These are phyloP conservation scores for Brassica balearica DNA, from an alignment of 441 rosid genomes.

Conservation along the genomic window DNA sequence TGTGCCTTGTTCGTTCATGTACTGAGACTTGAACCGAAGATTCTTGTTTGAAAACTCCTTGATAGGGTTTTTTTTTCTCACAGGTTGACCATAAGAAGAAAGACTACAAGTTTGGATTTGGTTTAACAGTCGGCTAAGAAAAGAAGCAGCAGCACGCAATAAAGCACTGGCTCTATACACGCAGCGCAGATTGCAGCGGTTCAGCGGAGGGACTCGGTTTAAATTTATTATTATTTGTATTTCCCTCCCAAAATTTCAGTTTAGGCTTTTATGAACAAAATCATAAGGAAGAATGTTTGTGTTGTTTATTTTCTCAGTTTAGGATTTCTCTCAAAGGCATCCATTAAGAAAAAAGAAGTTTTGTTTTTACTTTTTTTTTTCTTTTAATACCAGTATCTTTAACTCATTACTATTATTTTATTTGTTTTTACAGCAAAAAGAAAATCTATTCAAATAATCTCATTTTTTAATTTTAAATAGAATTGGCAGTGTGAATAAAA, in stretches of 20 bases:
- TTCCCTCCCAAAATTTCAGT: conserved; percentile 33
- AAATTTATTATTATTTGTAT: conserved; percentile 19
- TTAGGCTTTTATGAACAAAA: conserved; percentile 28
- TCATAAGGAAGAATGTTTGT: conserved; percentile 28
- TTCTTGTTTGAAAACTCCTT: neutral
- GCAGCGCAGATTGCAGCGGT: conserved; percentile 33
- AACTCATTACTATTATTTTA: too few relatives aligned
- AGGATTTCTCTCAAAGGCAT: conserved; percentile 16
- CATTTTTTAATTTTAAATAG: too few relatives aligned
- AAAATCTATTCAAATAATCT: too few relatives aligned
- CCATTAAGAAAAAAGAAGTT: conserved; percentile 13
- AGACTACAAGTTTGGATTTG: conserved; percentile 95
- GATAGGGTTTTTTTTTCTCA: conserved; percentile 7
- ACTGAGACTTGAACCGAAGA: neutral
- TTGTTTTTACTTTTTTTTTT: conserved; percentile 34
- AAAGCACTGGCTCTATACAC: conserved; percentile 30
- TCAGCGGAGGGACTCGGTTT: conserved; percentile 15
- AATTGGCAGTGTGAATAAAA: too few relatives aligned
- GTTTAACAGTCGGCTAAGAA: conserved; percentile 80
- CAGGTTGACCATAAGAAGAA: conserved; percentile 94
- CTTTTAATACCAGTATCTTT: neutral
- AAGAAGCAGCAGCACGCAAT: conserved; percentile 32
- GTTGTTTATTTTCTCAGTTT: conserved; percentile 30
- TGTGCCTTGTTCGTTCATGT: neutral
- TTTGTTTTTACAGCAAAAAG: too few relatives aligned